These are phyloP conservation scores for Acanthamoeba pearcei DNA, from an alignment of 208 protist genomes.

Conservation along the genomic window DNA sequence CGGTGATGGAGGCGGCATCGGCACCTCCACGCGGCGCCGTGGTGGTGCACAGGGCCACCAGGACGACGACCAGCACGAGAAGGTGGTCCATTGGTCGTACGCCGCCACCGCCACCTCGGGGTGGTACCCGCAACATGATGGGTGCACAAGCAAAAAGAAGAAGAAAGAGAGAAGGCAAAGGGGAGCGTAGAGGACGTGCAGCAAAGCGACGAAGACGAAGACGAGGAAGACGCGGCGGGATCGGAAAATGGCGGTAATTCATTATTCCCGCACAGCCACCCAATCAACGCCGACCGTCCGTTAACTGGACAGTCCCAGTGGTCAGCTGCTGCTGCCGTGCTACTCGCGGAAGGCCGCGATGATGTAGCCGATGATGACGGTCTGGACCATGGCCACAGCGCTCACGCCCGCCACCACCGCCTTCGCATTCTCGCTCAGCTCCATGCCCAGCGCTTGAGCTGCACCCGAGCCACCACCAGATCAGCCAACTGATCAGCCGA, in stretches of 20 bases:
- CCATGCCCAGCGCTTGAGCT: neutral
- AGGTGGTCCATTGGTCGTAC: neutral
- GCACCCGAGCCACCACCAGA: neutral
- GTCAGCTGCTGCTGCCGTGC: neutral
- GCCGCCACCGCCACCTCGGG: too few species aligned
- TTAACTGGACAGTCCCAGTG: neutral
- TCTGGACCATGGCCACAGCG: conserved; percentile 14
- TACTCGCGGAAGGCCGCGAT: conserved; percentile 8
- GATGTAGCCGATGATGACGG: conserved; percentile 17
- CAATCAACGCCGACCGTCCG: too few species aligned
- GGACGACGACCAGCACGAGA: neutral
- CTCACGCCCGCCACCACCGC: neutral
- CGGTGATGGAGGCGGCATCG: neutral
- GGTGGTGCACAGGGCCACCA: neutral
- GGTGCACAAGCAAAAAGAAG: too few species aligned
- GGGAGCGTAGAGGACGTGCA: too few species aligned
- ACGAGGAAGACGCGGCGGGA: too few species aligned
- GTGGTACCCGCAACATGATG: too few species aligned
- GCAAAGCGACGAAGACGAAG: too few species aligned
- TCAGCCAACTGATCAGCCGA: too few species aligned
- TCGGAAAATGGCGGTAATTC: too few species aligned
- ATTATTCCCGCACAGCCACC: too few species aligned
- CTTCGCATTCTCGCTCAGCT: neutral
- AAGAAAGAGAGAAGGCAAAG: too few species aligned
- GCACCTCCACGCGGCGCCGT: neutral